Conservation (phyloP, 768 basidiomycete species). For the Hericium alpestre region DNA sequence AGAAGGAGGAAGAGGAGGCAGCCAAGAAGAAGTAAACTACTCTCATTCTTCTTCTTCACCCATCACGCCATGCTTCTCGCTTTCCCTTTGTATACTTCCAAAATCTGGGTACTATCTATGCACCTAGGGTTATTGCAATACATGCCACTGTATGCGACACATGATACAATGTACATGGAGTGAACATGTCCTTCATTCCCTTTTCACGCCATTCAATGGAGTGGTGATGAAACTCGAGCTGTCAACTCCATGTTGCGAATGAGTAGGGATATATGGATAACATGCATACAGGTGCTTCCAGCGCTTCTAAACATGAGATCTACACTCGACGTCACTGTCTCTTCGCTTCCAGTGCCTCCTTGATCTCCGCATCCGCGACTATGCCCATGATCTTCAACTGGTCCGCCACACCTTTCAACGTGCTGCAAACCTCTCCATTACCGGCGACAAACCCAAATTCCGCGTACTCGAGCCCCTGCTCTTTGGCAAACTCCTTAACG, state of each 20-base stretch:
- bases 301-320: neutral
- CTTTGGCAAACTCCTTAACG: constrained; percentile 80
- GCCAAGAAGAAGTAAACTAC: constrained; percentile 74
- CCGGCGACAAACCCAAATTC: constrained; percentile 88
- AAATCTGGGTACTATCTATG: constrained; percentile 24
- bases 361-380: constrained; percentile 70
- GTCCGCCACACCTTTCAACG: constrained; percentile 75
- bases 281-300: neutral
- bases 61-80: constrained; percentile 14
- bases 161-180: no score
- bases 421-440: constrained; percentile 74
- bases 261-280: neutral
- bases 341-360: constrained; percentile 49
- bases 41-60: constrained; percentile 12
- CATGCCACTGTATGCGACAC: constrained; percentile 22
- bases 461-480: constrained; percentile 77
- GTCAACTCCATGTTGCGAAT: neutral
- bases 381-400: constrained; percentile 75
- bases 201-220: no score
- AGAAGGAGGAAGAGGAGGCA: constrained; percentile 90
- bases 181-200: no score
- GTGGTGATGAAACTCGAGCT: neutral
- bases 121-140: constrained; percentile 21
- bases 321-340: constrained; percentile 2
- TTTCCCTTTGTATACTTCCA: constrained; percentile 19